phyloP scores from a whole-genome alignment of 2,329 filamentous ascomycete genomes.

The Corynespora cassiicola region DNA sequence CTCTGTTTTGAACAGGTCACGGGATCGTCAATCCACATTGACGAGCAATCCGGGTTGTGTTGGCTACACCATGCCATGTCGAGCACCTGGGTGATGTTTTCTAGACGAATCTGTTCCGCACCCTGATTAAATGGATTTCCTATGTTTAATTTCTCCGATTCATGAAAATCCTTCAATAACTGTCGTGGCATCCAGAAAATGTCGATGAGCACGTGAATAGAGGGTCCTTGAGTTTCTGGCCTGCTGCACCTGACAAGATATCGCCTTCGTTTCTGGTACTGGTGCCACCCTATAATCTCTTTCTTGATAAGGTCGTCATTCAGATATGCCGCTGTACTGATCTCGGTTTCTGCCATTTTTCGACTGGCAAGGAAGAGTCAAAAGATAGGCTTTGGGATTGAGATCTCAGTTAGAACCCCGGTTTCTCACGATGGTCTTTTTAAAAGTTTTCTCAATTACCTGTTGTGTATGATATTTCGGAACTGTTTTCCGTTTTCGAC shows the following conservation, averaged over 20 bases:
- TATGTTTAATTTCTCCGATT: neutral
- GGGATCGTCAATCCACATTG: neutral
- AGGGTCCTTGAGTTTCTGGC: neutral
- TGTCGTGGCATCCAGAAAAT: neutral
- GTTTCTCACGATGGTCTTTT: too few species aligned
- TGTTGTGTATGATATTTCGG: too few species aligned
- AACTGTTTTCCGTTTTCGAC: too few species aligned
- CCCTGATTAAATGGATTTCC: neutral
- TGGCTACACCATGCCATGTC: constrained; percentile 1
- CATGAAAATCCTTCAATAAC: neutral
- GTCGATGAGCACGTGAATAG: neutral
- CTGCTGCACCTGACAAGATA: neutral
- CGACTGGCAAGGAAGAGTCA: too few species aligned
- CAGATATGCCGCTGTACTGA: too few species aligned
- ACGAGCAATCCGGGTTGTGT: neutral
- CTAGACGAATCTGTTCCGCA: neutral
- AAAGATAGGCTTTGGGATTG: too few species aligned
- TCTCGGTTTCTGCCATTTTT: too few species aligned
- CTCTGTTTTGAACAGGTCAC: neutral
- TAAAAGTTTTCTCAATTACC: too few species aligned
- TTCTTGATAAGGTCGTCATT: too few species aligned
- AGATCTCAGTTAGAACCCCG: too few species aligned
- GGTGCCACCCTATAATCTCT: neutral
- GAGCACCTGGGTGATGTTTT: neutral
- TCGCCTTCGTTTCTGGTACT: neutral